Conservation (phyloP, 2,329 filamentous ascomycete species). For the Gliomastix tumulicola region DNA sequence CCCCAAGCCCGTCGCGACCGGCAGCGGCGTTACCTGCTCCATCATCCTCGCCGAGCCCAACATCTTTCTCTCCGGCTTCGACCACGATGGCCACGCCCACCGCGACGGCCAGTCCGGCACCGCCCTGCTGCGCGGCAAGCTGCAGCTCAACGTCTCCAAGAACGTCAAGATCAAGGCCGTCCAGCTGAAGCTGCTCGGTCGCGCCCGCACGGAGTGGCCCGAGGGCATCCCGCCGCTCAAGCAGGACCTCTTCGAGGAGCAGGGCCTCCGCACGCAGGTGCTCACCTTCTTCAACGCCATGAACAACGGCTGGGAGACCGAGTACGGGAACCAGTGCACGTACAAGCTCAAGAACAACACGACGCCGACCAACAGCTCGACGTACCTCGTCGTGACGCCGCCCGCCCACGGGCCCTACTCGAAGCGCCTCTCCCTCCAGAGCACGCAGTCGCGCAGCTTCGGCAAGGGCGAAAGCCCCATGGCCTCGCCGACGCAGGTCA, state of each 20-base stretch:
- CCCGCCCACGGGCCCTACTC: constrained; percentile 11
- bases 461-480: constrained; percentile 68
- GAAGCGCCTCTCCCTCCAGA: constrained; percentile 69
- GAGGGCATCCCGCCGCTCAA: constrained; percentile 90
- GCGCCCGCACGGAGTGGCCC: constrained; percentile 89
- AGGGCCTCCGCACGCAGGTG: constrained; percentile 80
- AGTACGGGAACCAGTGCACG: constrained; percentile 57
- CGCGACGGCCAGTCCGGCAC: constrained; percentile 59
- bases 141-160: constrained; percentile 79
- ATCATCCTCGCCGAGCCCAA: constrained; percentile 75
- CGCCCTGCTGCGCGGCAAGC: constrained; percentile 76
- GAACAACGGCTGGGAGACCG: constrained; percentile 51
- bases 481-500: constrained; percentile 50
- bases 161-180: constrained; percentile 90
- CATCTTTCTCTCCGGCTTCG: constrained; percentile 72
- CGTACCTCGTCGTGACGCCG: constrained; percentile 16
- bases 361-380: constrained; percentile 18
- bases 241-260: constrained; percentile 74
- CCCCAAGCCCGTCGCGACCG: constrained; percentile 70
- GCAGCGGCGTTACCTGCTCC: constrained; percentile 67
- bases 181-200: constrained; percentile 77
- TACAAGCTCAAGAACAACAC: constrained; percentile 38
- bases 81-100: constrained; percentile 54
- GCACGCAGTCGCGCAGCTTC: constrained; percentile 79
- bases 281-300: constrained; percentile 87